A percentile compares a stretch with the other conserved stretches of the same genome.
Conservation (phyloP, 1,139 yeast species). For the Geotrichum bryndzae region DNA sequence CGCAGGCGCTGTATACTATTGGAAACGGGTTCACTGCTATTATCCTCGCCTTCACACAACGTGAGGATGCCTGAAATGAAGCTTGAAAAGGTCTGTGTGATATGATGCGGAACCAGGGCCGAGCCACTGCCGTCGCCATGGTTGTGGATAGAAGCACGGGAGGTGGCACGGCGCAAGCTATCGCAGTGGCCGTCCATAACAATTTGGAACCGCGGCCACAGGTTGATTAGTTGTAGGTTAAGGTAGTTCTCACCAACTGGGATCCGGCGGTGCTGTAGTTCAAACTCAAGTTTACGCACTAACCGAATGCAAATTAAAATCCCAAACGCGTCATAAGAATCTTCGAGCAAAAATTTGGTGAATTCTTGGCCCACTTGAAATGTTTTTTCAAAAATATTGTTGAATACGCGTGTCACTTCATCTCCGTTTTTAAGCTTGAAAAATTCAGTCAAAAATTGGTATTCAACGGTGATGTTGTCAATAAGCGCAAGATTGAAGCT, state of each 20-base stretch:
- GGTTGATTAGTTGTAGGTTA: slow-evolving; percentile 52
- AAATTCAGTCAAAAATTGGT: slow-evolving; percentile 64
- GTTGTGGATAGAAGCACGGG: slow-evolving; percentile 28
- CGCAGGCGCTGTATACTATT: slow-evolving; percentile 63
- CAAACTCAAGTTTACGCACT: slow-evolving; percentile 57
- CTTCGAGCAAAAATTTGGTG: slow-evolving; percentile 45
- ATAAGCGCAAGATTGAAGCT: slow-evolving; percentile 68
- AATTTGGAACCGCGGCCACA: slow-evolving; percentile 85
- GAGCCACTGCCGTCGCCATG: slow-evolving; percentile 31
- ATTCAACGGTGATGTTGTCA: slow-evolving; percentile 76
- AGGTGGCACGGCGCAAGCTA: slow-evolving; percentile 45
- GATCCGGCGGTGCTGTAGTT: slow-evolving; percentile 56
- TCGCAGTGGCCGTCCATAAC: slow-evolving; percentile 74
- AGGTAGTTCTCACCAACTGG: slow-evolving; percentile 74
- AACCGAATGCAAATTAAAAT: slow-evolving; percentile 70
- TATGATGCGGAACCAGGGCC: slow-evolving; percentile 50
- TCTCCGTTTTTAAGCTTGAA: slow-evolving; percentile 47
- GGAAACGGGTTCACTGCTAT: slow-evolving; percentile 59
- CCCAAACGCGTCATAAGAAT: slow-evolving; percentile 69
- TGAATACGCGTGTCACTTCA: slow-evolving; percentile 41
- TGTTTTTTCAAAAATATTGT: slow-evolving; percentile 45
- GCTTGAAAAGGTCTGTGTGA: slow-evolving; percentile 78
- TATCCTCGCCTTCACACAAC: slow-evolving; percentile 36
- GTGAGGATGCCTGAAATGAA: slow-evolving; percentile 67
- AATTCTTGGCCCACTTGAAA: slow-evolving; percentile 47